Evolutionary conservation across 805 yeast genomes (phyloP), one percentile per base, ranked within the genome.

Genomic region (Candida dendrica): DNA sequence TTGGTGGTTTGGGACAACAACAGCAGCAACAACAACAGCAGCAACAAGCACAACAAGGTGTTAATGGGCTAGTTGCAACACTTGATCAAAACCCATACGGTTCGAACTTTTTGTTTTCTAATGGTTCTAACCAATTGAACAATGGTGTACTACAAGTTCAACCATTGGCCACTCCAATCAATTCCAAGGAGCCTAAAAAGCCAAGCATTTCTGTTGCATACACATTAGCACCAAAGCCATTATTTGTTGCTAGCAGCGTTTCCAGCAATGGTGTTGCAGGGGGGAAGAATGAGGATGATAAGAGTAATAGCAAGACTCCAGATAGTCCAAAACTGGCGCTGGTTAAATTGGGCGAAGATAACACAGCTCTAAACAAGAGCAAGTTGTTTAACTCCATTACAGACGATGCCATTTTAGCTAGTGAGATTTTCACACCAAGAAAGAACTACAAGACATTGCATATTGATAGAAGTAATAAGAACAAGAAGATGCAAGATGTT

Each of bases 61-160:
- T 51, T 6, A 47, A 50, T 16, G 50, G 47, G 32, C 51, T 60
- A 15, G 55, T 59, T 38, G 58, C 48, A 39, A 48, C 65, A 41
- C 56, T 64, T 41, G 68, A 65, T 43, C 69, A 71, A 45, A 77
- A 83, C 56, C 96, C 96, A 36, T 90, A 86, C 57, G 95, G 96
- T 1, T 72, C 77, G 38, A 81, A 81, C 51, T 84, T 89, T 6
- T 66, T 90, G 40, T 87, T 85, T 51, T 60, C 58, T 35, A 51
- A 60, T 24, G 59, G 60, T 27, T 55, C 63, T n/a, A 65, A 54
- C 24, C 56, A 66, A 14, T 64, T 70, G 6, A 40, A 64, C 18
- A 58, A 63, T 20, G 65, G 72, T 4, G 56, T 54, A 36, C 62
- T 68, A 11, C 54, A 64, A 11, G 48, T 56, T 17, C 69, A 67